Evolutionary conservation across 148 eudicot species (phyloP), one percentile per base, ranked within the genome.

Genomic region (Chenopodium berlandieri): DNA sequence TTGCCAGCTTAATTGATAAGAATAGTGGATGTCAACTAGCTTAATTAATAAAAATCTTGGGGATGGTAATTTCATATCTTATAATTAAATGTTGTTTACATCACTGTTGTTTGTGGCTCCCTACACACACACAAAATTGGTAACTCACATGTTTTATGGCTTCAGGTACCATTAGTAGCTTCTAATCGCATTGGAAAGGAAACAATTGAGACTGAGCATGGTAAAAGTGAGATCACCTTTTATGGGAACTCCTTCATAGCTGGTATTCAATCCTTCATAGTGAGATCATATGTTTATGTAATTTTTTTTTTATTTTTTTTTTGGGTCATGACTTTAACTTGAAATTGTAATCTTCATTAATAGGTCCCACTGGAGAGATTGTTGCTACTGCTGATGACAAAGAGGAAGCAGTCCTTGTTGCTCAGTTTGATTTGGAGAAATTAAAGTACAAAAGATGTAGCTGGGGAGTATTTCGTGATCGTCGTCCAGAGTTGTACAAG

Each of bases 201-300:
- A 87, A 82, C 86, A 75, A 90, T 94, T 65, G 83, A 90, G 81
- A 92, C 97, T 14, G 99, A 96, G 87, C 98, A 96, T 86, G 98
- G 99, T 54, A 89, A 88, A 46, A 97, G 99, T 84, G 88, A 88
- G 85, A 97, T 97, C 84, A 97, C 97, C n/a, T 97, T 97, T 89
- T 97, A 94, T 74, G 99, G 98, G 25, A 92, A 92, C 87, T 97
- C 99, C 22, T 97, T 94, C 79, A 97, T 97, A 87, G 91, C 99
- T 85, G 99, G 99, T 94, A 89, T 14, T 16, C 46, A 32, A 14
- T 69, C 27, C 10, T 23, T 76, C 68, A 32, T 74, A 8, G 27
- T 7, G 1, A 40, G 44, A 40, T 40, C 44, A 40, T 40, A 4
- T 40, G 7, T 40, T 40, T 40, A 40, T 40, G 44, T 40, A 0